Conservation (phyloP, 1,284 basidiomycete genomes). For the Ceratorhiza oryzae-sativae region DNA sequence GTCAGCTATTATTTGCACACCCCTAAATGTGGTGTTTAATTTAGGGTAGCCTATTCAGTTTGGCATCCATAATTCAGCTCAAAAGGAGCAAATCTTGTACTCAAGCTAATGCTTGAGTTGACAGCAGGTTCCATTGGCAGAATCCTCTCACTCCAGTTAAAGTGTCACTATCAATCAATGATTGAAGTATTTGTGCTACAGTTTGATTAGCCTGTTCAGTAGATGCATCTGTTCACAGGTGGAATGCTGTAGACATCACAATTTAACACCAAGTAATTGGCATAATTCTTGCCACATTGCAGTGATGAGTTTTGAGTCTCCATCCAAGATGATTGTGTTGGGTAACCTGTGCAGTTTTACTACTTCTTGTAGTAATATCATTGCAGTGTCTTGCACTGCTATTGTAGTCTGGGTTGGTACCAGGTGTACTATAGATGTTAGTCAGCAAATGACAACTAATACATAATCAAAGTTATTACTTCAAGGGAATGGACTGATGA, state of each 20-base stretch:
- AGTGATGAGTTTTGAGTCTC: slow-evolving; percentile 53
- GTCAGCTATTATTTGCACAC: background rate
- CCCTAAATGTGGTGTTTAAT: background rate
- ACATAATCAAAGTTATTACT: slow-evolving; percentile 49
- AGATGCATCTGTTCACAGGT: background rate
- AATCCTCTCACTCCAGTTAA: slow-evolving; percentile 52
- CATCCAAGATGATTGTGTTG: slow-evolving; percentile 53
- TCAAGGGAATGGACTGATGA: slow-evolving; percentile 54
- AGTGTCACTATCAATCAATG: slow-evolving; percentile 49
- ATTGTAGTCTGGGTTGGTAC: slow-evolving; percentile 49
- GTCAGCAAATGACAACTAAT: slow-evolving; percentile 53
- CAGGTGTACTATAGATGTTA: slow-evolving; percentile 53
- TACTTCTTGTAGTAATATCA: slow-evolving; percentile 52
- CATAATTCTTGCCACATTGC: slow-evolving; percentile 55
- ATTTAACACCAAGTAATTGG: slow-evolving; percentile 51
- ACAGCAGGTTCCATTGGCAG: slow-evolving; percentile 54
- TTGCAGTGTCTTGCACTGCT: slow-evolving; percentile 52
- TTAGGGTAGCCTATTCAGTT: background rate
- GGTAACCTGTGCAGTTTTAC: slow-evolving; percentile 55
- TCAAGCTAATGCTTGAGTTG: slow-evolving; percentile 47
- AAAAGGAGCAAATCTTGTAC: slow-evolving; percentile 52
- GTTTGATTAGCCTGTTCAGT: background rate
- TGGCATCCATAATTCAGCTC: slow-evolving; percentile 49
- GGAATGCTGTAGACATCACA: slow-evolving; percentile 52
- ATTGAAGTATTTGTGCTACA: slow-evolving; percentile 51